These are phyloP conservation scores for Phialophora tarda DNA, from an alignment of 2,329 filamentous ascomycete genomes.

Conservation along the genomic window DNA sequence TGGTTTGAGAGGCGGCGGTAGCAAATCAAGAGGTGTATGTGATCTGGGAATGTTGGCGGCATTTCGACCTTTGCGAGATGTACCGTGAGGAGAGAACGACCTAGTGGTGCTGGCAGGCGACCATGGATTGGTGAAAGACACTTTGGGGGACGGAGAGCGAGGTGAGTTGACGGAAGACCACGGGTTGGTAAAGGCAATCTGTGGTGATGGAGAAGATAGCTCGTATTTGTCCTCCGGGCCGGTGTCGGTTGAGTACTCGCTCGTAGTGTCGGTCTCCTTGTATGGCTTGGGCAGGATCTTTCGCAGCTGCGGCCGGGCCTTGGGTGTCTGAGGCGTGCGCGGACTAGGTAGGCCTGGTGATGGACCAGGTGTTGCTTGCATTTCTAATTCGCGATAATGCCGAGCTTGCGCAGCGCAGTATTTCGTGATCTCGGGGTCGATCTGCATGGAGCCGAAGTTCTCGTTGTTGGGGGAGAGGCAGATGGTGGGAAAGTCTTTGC, in stretches of 20 bases:
- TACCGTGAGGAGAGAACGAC: constrained; percentile 26
- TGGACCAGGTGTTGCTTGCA: constrained; percentile 9
- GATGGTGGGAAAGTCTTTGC: constrained; percentile 73
- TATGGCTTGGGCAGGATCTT: constrained; percentile 39
- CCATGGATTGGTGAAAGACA: constrained; percentile 33
- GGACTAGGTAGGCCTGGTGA: constrained; percentile 18
- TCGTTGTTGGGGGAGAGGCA: constrained; percentile 70
- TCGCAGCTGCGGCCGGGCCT: constrained; percentile 28
- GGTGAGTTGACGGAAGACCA: constrained; percentile 54
- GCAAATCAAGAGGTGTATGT: constrained; percentile 31
- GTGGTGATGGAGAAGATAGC: constrained; percentile 48
- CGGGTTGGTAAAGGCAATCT: constrained; percentile 46
- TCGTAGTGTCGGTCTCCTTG: constrained; percentile 44
- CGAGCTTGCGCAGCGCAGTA: constrained; percentile 54
- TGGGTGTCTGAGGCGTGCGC: constrained; percentile 25
- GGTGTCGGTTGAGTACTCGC: constrained; percentile 51
- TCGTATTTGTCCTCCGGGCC: constrained; percentile 45
- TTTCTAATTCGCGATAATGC: constrained; percentile 45
- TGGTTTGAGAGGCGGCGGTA: constrained; percentile 29
- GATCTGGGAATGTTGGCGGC: constrained; percentile 31
- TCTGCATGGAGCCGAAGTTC: constrained; percentile 71
- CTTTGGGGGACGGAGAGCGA: constrained; percentile 38
- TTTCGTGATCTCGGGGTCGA: constrained; percentile 62
- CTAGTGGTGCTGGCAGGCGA: constrained; percentile 29
- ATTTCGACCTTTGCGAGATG: constrained; percentile 21